Conservation (phyloP, 2,329 filamentous ascomycete species). For the Neonectria coccinea region DNA sequence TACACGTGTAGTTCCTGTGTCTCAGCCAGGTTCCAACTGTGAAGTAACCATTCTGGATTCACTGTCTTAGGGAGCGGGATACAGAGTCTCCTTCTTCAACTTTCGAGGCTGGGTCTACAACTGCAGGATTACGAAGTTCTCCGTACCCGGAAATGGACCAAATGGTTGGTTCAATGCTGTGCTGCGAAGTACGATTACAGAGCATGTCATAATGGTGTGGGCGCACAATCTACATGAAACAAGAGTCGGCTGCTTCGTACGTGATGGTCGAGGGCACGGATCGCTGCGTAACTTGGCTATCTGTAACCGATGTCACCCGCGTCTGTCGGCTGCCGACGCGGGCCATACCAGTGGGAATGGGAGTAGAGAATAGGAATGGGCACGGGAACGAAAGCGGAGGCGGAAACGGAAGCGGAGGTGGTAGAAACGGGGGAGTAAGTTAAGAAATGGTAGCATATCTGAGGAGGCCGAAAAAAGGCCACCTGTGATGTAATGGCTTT, state of each 20-base stretch:
- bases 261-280: constrained; percentile 12
- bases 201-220: background rate
- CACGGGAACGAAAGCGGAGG: background rate
- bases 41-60: background rate
- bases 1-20: background rate
- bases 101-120: background rate
- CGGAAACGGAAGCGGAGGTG: background rate
- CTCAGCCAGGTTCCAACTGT: background rate
- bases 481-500: too few relatives aligned
- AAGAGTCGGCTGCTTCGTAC: constrained; percentile 20
- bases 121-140: background rate
- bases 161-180: background rate
- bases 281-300: background rate
- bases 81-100: too few relatives aligned
- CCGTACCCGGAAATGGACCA: background rate
- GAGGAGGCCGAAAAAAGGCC: too few relatives aligned
- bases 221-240: constrained; percentile 29
- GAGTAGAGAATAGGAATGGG: background rate
- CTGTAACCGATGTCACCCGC: background rate
- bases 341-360: background rate
- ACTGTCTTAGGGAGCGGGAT: too few relatives aligned
- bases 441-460: too few relatives aligned
- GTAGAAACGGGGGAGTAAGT: background rate
- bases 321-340: background rate
- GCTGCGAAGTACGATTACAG: background rate